Percentiles rank a stretch among this genome's conserved stretches.
Conservation (phyloP, 495 filamentous ascomycete species). For the Xylaria grammica region DNA sequence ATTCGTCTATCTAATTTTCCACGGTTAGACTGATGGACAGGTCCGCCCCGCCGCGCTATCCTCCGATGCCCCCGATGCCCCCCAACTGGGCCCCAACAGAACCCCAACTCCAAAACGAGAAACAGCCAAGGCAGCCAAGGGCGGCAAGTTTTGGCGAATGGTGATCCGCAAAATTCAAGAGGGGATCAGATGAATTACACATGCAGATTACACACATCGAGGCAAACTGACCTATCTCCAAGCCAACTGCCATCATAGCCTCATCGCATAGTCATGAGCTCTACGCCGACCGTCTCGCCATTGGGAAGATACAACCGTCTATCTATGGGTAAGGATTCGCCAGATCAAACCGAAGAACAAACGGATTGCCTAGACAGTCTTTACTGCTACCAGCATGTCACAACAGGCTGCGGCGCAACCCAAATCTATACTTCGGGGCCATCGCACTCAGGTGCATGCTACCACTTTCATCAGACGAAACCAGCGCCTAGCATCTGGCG, state of each 20-base stretch:
- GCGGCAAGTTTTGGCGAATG: constrained; percentile 16
- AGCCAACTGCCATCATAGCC: no score
- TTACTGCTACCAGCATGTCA: constrained; percentile 33
- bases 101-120: neutral
- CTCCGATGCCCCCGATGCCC: no score
- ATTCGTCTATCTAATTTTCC: neutral
- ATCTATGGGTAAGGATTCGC: no score
- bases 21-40: no score
- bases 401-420: constrained; percentile 66
- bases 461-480: constrained; percentile 75
- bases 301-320: no score
- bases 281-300: no score
- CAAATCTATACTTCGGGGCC: constrained; percentile 85
- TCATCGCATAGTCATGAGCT: neutral
- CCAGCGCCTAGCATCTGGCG: constrained; percentile 79
- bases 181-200: no score
- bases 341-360: no score
- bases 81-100: no score
- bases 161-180: neutral
- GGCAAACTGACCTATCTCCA: no score
- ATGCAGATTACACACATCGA: neutral
- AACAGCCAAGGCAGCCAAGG: neutral
- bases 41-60: no score
- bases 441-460: constrained; percentile 79
- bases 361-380: no score